Evolutionary conservation across 257 asterid genomes (phyloP), one percentile per base, ranked within the genome.

Genomic region (Jacaranda mimosifolia): DNA sequence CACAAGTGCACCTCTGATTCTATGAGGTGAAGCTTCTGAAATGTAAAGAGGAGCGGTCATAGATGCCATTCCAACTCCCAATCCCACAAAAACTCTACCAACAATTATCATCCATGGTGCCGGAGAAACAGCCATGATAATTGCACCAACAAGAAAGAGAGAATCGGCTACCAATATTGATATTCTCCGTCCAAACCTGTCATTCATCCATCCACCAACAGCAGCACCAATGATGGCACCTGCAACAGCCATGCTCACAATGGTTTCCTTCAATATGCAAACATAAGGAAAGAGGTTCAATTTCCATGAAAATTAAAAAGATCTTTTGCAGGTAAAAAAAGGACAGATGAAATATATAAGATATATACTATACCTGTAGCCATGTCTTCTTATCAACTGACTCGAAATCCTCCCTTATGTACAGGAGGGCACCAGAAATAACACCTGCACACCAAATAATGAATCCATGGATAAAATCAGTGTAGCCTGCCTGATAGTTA

Each of bases 51-150:
- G 96, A 4, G 92, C 79, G 5, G 93, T 90, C 93, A 88, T 88
- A 72, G 96, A 90, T 3, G 96, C 96, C 92, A 90, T 90, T 35
- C 96, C 96, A 60, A 88, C 96, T 32, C 93, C 93, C 3, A 90
- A 35, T 2, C 96, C 96, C 11, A 90, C 91, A 19, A 85, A 76
- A 12, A 90, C 18, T 69, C 96, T 79, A 9, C 92, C 96, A 12
- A 83, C 0, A 35, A 90, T 83, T 42, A 90, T 83, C 77, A 90
- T 11, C 87, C 83, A 78, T 0, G 96, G 91, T 6, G 76, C 40
- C 0, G 88, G 93, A 2, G 93, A 73, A n/a, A 68, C 11, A 0
- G 92, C 91, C 96, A 90, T 90, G 5, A 85, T 48, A 0, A 85
- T 10, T 12, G 93, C 87, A 1, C 96, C 96, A 4, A 65, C 3